These are phyloP conservation scores for Nemania abortiva DNA, from an alignment of 2,329 filamentous ascomycete species.

Conservation along the genomic window DNA sequence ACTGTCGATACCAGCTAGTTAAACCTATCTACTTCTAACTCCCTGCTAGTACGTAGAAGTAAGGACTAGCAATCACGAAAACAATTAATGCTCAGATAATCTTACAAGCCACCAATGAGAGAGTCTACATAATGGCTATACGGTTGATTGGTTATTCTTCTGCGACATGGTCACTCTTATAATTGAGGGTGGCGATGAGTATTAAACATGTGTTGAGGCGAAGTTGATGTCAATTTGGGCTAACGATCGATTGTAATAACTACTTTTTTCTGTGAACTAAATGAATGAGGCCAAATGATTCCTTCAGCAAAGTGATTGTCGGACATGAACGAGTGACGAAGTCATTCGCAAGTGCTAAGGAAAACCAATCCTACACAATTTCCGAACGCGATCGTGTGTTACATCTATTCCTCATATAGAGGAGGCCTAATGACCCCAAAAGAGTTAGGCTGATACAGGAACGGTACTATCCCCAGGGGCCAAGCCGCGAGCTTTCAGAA, in stretches of 20 bases:
- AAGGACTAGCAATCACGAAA: not conserved
- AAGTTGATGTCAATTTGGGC: not conserved
- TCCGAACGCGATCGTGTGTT: not conserved
- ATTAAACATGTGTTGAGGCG: not conserved
- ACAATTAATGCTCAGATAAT: not conserved
- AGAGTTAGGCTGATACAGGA: constrained; percentile 29
- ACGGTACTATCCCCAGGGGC: constrained; percentile 13
- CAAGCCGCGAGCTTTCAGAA: constrained; percentile 19
- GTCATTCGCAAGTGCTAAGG: not conserved
- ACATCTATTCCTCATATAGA: not conserved
- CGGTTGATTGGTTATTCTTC: not conserved
- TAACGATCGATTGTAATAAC: not conserved
- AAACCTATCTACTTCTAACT: not conserved
- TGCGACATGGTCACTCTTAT: not conserved
- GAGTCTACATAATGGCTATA: not conserved
- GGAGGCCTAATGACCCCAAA: not conserved
- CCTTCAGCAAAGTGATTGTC: not conserved
- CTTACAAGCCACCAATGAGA: not conserved
- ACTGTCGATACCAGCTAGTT: not conserved
- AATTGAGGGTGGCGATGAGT: not conserved
- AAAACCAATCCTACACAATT: not conserved
- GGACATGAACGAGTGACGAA: not conserved
- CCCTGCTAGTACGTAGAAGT: not conserved
- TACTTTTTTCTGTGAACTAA: not conserved
- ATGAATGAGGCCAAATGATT: not conserved